Evolutionary conservation across 768 basidiomycete genomes (phyloP).

Genomic region (Boletus huronensis): DNA sequence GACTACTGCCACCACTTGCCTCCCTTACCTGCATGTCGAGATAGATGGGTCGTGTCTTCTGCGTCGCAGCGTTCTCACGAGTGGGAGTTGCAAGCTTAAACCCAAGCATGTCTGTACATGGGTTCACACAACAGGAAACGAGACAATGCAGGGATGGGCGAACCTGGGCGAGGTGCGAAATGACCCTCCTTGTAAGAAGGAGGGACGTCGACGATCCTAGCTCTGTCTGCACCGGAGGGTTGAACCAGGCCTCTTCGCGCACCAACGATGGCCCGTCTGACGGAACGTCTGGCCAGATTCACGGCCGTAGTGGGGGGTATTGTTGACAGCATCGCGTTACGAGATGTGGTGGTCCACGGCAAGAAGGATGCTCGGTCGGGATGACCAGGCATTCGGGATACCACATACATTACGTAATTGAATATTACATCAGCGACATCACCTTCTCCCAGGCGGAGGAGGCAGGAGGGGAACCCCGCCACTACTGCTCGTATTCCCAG

Average conservation of each 20-base stretch:
- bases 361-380: neutral
- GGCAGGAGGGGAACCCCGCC: slow-evolving; percentile 69
- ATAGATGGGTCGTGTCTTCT: slow-evolving; percentile 86
- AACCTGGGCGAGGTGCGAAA: slow-evolving; percentile 70
- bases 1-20: neutral
- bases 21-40: slow-evolving; percentile 88
- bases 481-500: slow-evolving; percentile 23
- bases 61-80: slow-evolving; percentile 53
- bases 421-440: slow-evolving; percentile 14
- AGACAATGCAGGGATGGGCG: slow-evolving; percentile 7
- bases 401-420: slow-evolving; percentile 19
- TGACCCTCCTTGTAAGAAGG: slow-evolving; percentile 66
- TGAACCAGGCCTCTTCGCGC: slow-evolving; percentile 66
- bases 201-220: slow-evolving; percentile 79
- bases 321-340: slow-evolving; percentile 55
- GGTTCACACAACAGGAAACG: neutral
- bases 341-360: slow-evolving; percentile 13
- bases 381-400: slow-evolving; percentile 5
- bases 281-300: slow-evolving; percentile 28
- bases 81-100: slow-evolving; percentile 72
- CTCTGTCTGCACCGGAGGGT: slow-evolving; percentile 78
- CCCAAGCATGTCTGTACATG: slow-evolving; percentile 73
- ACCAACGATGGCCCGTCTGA: slow-evolving; percentile 19
- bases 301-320: slow-evolving; percentile 38
- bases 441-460: slow-evolving; percentile 69